Conservation (phyloP, 2,329 filamentous ascomycete species). For the Pseudocercospora crystallina region DNA sequence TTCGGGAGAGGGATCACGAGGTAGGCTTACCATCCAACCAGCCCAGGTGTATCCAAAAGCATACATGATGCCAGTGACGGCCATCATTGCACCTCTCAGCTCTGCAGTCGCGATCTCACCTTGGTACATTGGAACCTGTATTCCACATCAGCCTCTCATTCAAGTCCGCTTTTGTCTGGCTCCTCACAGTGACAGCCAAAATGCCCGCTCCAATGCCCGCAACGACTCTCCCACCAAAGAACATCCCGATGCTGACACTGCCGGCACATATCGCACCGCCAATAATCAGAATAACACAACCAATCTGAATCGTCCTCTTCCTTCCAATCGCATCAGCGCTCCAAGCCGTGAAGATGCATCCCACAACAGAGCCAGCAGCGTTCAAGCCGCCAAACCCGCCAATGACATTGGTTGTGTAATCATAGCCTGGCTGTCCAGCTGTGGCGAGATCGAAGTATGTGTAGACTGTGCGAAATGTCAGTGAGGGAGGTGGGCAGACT, state of each 20-base stretch:
- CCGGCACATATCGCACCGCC: constrained; percentile 43
- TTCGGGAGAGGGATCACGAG: background rate
- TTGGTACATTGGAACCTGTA: constrained; percentile 35
- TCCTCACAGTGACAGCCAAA: constrained; percentile 27
- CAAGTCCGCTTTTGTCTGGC: constrained; percentile 1
- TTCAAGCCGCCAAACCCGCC: constrained; percentile 49
- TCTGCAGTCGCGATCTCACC: constrained; percentile 42
- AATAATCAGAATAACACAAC: constrained; percentile 39
- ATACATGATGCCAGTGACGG: constrained; percentile 44
- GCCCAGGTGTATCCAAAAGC: constrained; percentile 43
- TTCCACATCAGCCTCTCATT: background rate
- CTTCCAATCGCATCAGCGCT: constrained; percentile 40
- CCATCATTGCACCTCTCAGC: constrained; percentile 43
- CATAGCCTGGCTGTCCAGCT: constrained; percentile 42
- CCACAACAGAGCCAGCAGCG: constrained; percentile 43
- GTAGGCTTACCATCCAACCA: constrained; percentile 36
- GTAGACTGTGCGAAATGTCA: constrained; percentile 34
- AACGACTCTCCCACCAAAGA: constrained; percentile 41
- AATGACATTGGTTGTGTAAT: constrained; percentile 43
- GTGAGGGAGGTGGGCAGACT: background rate
- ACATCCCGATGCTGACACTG: constrained; percentile 41
- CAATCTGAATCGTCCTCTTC: constrained; percentile 41
- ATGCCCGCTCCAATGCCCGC: constrained; percentile 41
- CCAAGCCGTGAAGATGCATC: constrained; percentile 42
- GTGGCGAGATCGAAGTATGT: constrained; percentile 42